Conservation (phyloP, 345 rosid species). For the Corchorus olitorius region DNA sequence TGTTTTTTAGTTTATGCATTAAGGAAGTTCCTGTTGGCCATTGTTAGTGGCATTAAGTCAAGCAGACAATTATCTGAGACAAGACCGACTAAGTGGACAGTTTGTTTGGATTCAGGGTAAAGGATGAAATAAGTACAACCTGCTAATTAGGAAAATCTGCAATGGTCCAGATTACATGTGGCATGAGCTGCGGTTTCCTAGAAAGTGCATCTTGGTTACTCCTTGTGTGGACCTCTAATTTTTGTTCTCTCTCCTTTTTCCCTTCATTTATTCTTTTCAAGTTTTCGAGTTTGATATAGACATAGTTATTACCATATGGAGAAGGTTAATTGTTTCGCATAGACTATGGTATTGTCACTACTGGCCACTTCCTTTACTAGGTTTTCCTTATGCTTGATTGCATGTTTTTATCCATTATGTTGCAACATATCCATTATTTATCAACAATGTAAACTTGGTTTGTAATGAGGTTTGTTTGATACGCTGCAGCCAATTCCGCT, state of each 20-base stretch:
- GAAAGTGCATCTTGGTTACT: constrained; percentile 22
- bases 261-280: neutral
- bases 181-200: constrained; percentile 23
- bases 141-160: constrained; percentile 6
- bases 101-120: neutral
- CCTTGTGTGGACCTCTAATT: neutral
- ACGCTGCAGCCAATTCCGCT: constrained; percentile 30
- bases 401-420: neutral
- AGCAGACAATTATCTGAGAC: neutral
- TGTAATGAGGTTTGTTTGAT: constrained; percentile 15
- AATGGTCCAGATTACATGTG: constrained; percentile 15
- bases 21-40: constrained; percentile 19
- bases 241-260: neutral
- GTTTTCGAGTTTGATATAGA: constrained; percentile 1
- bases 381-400: neutral
- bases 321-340: neutral
- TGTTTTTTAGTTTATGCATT: neutral
- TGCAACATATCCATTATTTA: neutral
- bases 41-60: neutral
- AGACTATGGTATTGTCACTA: neutral
- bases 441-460: neutral
- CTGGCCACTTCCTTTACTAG: neutral
- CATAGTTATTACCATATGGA: neutral
- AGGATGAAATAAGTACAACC: neutral
- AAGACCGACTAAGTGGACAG: neutral